Conservation (phyloP, 257 asterid species). For the Anisodus acutangulus region DNA sequence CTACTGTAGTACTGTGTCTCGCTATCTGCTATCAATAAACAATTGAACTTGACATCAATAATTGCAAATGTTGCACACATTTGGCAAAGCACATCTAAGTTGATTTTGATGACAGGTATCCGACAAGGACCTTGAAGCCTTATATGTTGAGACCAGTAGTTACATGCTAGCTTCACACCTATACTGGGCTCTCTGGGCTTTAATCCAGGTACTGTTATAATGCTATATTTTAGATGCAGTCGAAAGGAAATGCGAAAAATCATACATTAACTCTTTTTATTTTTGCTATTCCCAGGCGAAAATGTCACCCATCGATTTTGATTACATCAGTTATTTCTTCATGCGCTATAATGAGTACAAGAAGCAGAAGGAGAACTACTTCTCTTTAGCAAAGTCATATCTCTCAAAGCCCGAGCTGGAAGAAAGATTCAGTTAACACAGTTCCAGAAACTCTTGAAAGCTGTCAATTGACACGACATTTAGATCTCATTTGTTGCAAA, state of each 20-base stretch:
- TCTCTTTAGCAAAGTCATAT: constrained; percentile 53
- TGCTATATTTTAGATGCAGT: constrained; percentile 21
- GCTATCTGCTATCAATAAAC: not conserved
- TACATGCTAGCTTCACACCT: constrained; percentile 91
- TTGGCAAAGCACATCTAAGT: not conserved
- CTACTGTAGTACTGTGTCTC: not conserved
- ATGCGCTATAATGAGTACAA: constrained; percentile 75
- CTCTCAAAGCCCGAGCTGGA: not conserved
- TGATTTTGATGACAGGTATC: constrained; percentile 55
- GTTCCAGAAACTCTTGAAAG: not conserved
- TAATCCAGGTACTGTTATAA: constrained; percentile 72
- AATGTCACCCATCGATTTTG: constrained; percentile 91
- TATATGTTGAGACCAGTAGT: constrained; percentile 68
- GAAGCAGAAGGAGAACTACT: constrained; percentile 61
- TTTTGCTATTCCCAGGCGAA: constrained; percentile 62
- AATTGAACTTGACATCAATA: not conserved
- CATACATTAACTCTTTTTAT: constrained; percentile 14
- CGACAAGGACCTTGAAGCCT: constrained; percentile 63
- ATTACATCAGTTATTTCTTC: constrained; percentile 79
- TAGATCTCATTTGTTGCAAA: constrained; percentile 17
- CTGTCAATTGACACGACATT: not conserved
- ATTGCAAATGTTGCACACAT: not conserved
- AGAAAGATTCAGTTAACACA: not conserved
- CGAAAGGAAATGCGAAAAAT: constrained; percentile 2
- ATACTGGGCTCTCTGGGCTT: constrained; percentile 95